Base-by-base conservation (phyloP, 2,329 filamentous ascomycete species). In the Verticillium longisporum region DNA sequence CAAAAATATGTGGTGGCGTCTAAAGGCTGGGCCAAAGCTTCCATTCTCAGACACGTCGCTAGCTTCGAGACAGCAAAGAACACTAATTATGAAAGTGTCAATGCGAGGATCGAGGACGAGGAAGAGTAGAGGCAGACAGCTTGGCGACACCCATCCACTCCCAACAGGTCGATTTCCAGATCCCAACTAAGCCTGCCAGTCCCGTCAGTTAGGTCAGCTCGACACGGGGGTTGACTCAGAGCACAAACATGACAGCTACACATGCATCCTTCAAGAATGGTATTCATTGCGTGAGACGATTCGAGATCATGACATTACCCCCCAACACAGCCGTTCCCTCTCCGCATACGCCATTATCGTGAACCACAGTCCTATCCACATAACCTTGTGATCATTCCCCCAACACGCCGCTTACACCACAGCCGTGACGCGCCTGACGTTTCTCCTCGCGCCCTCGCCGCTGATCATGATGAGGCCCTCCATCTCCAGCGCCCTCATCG, bases 401-500 rank as follows among this genome's bases (percentile, higher is more conserved):
- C n/a, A 21, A 10, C 18, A 50, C 15, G 6, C n/a, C n/a, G n/a
- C 41, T 50, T 18, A 73, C 7, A 77, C 76, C 55, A 80, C 72
- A 34, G 77, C 78, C 55, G 82, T 90, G 55, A 96, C 85, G 68
- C 92, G 86, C 70, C 94, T 86, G 58, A 99, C 88, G 65, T 78
- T 91, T 77, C 88, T 91, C 75, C 94, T 87, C 18, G 89, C 83
- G 4, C 95, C 95, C 68, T 98, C 94, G 0, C 95, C 95, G 37
- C 83, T 81, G 18, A 98, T 80, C 75, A 90, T 90, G 61, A 97
- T 82, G 36, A 85, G 78, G 0, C 93, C 95, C 77, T 98, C 95
- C 65, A 89, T 85, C 80, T 99, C 94, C 62, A 98, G 77, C 11
- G 83, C 80, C 65, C 89, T 82, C 73, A 98, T 84, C 13, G 88